Base-by-base conservation (phyloP, 225 moss, liverwort and hornwort genomes). In the Marchantia paleacea region DNA sequence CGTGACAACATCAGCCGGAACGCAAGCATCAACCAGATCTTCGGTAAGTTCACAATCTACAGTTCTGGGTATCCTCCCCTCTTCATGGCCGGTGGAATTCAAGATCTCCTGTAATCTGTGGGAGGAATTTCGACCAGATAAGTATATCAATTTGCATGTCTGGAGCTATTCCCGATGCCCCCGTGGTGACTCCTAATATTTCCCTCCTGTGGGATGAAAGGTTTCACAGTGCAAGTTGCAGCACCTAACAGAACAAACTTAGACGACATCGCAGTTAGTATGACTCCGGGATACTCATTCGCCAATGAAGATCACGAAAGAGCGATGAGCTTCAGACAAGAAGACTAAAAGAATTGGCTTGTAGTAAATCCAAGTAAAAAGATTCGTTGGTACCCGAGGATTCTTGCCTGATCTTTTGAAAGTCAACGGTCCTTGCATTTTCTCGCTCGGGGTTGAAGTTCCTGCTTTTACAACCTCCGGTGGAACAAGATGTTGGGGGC, bases 1-100 rank as follows among this genome's bases (percentile, higher is more conserved):
- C 19, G 97, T 99, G 77, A 99, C 94, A 64, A 99, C 83, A 82
- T 99, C 97, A 80, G 91, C 97, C 29, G 97, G 94, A 63, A 95
- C 87, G 79, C 97, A 99, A 63, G 89, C 80, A 83, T 89, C 95
- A 61, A 99, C 97, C 76, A 99, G 84, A 90, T 99, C 95, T 84
- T 91, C 93, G 54, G 90, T 92, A 73, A 99, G 82, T 85, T 99
- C 97, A 72, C 92, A 92, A 83, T 99, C 97, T 39, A 99, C 95
- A 72, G 86, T 95, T 84, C 97, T 90, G 61, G 97, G 97, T 85
- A 99, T 90, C 79, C 97, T 91, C 53, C 95, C 97, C 81, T 95
- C 97, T 87, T 99, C 97, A 61, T 99, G 91, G 63, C 88, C 91
- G 72, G 83, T 89, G 30, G 80, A 83, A 80, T 83, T 89, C 72